Evolutionary conservation across 768 basidiomycete genomes (phyloP).

Genomic region (Boletus edulis): DNA sequence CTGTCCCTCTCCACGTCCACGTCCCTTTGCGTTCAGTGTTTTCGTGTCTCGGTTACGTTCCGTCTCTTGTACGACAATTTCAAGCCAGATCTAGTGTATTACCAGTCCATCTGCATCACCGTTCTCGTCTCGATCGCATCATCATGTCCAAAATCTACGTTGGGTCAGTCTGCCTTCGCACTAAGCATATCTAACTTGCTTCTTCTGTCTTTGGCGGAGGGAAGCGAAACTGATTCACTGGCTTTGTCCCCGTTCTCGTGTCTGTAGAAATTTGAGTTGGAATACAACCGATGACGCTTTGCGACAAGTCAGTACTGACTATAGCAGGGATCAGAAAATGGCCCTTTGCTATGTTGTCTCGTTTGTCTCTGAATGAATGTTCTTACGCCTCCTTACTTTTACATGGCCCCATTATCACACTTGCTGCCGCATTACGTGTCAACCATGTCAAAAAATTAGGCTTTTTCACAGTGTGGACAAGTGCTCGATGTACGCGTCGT

Average conservation of each 20-base stretch:
- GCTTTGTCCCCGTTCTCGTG: conserved; percentile 40
- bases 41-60: conserved; percentile 55
- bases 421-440: conserved; percentile 18
- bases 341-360: conserved; percentile 47
- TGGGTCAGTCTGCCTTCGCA: conserved; percentile 80
- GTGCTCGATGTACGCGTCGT: conserved; percentile 87
- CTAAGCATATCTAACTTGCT: conserved; percentile 43
- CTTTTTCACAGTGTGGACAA: conserved; percentile 78
- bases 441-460: conserved; percentile 45
- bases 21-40: conserved; percentile 47
- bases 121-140: conserved; percentile 18
- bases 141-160: conserved; percentile 87
- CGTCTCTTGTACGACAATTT: conserved; percentile 50
- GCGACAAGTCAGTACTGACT: conserved; percentile 75
- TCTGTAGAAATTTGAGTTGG: conserved; percentile 91
- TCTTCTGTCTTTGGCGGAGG: conserved; percentile 42
- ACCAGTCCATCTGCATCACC: conserved; percentile 29
- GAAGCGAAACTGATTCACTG: conserved; percentile 54
- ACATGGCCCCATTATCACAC: conserved; percentile 19
- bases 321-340: conserved; percentile 26
- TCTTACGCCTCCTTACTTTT: conserved; percentile 31
- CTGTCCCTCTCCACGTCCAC: conserved; percentile 48
- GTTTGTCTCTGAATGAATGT: conserved; percentile 30
- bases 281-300: conserved; percentile 93
- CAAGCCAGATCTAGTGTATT: conserved; percentile 51